Evolutionary conservation across 768 basidiomycete species (phyloP), one percentile per base, ranked within the genome.

Genomic region (Kwoniella shandongensis): DNA sequence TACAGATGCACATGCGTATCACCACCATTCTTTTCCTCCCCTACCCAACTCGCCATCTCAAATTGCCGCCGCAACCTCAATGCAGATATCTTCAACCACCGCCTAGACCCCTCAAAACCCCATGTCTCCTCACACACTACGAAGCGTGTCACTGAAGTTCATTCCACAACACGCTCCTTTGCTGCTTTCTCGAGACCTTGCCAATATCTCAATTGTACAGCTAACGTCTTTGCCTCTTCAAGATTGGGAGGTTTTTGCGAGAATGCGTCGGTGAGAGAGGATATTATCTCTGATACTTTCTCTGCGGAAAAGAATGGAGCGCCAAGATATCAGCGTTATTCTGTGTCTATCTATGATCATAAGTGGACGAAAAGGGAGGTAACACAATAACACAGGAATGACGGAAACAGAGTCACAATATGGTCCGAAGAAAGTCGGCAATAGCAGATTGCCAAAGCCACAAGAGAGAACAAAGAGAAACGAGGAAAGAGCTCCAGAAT

Each of bases 121-220:
- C n/a, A n/a, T n/a, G n/a, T n/a, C n/a, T n/a, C n/a, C n/a, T n/a
- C n/a, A n/a, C n/a, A n/a, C n/a, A n/a, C n/a, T n/a, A n/a, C n/a
- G n/a, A n/a, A n/a, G n/a, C n/a, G n/a, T n/a, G n/a, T n/a, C n/a
- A n/a, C n/a, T n/a, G n/a, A n/a, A n/a, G n/a, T 32, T 32, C 32
- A 32, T 13, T 32, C 50, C 61, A 56, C 76, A 75, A 77, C 32
- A 32, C 32, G 32, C 39, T 79, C 78, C 56, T 66, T 72, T 12
- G 72, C 76, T 7, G 76, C 78, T 10, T 68, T 62, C 36, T 78
- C 78, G 1, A 78, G 61, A 12, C 77, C 77, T 26, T 56, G 59
- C 69, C 90, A 77, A 72, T 93, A 96, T 63, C 85, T 84, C 23
- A 94, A 80, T 65, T 85, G 81, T 23, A 91, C 81, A 8, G 86